A percentile compares a stretch with the other conserved stretches of the same genome.
phyloP scores from a whole-genome alignment of 31 red algal genomes.

The Asparagopsis taxiformis region DNA sequence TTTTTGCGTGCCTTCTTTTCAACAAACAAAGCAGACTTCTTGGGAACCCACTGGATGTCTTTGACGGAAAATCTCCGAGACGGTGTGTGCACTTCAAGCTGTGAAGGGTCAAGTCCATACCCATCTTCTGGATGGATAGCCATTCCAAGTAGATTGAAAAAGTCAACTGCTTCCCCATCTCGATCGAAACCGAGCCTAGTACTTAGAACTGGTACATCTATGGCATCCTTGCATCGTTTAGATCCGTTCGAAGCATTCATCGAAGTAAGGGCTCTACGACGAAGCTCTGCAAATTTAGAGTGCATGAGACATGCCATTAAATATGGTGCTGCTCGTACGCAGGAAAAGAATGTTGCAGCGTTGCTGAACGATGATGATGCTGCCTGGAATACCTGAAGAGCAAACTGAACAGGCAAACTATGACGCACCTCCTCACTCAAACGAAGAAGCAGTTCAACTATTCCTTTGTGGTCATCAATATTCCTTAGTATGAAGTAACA shows the following conservation, averaged over 20 bases:
- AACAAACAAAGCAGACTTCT: not conserved
- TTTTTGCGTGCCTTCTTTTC: not conserved
- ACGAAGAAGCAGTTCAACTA: conserved; percentile 32
- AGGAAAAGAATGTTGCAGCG: conserved; percentile 32
- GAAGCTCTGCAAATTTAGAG: conserved; percentile 21
- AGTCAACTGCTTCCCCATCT: conserved; percentile 2
- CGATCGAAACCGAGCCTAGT: conserved; percentile 1
- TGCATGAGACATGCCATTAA: conserved; percentile 55
- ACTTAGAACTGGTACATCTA: conserved; percentile 6
- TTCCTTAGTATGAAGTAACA: conserved; percentile 38
- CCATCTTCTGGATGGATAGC: not conserved
- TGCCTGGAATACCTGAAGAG: conserved; percentile 37
- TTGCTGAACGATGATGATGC: conserved; percentile 27
- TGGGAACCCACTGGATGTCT: not conserved
- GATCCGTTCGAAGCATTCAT: conserved; percentile 1
- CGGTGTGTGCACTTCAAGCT: not conserved
- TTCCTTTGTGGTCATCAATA: conserved; percentile 42
- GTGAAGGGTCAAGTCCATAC: not conserved
- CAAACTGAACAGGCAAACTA: conserved; percentile 29
- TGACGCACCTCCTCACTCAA: conserved; percentile 28
- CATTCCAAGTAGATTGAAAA: not conserved
- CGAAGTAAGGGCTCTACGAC: not conserved
- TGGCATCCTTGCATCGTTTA: not conserved
- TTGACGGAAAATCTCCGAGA: not conserved
- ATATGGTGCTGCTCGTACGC: conserved; percentile 46